Percentiles rank a stretch among this genome's conserved stretches.
These are phyloP conservation scores for Talaromyces sp. DNA, from an alignment of 2,329 filamentous ascomycete genomes.

Conservation along the genomic window DNA sequence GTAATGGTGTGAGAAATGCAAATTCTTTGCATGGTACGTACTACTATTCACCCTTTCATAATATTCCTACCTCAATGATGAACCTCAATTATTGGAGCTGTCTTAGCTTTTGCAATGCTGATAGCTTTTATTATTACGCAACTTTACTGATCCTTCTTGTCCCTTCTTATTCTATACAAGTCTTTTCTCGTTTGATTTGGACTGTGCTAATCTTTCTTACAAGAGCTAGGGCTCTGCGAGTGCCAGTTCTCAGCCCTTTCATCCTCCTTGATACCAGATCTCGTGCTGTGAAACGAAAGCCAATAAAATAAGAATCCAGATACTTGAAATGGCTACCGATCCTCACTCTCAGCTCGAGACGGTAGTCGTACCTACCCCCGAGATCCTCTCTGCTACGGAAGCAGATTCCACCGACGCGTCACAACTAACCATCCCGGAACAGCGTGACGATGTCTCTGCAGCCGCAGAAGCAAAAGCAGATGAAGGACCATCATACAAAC, in stretches of 20 bases:
- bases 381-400: constrained; percentile 27
- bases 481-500: constrained; percentile 62
- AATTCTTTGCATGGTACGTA: constrained; percentile 19
- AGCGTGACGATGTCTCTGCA: constrained; percentile 20
- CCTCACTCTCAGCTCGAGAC: constrained; percentile 53
- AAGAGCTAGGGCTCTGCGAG: constrained; percentile 30
- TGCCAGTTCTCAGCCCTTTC: constrained; percentile 34
- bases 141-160: constrained; percentile 3
- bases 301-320: neutral
- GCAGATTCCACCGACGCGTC: constrained; percentile 18
- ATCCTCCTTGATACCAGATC: constrained; percentile 33
- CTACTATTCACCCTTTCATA: neutral
- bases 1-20: constrained; percentile 19
- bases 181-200: no score
- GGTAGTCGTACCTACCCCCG: constrained; percentile 42
- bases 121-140: constrained; percentile 54
- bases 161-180: no score
- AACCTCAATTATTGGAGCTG: constrained; percentile 71
- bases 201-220: constrained; percentile 5
- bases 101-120: constrained; percentile 62
- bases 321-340: constrained; percentile 45
- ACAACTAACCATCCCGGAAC: constrained; percentile 12
- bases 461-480: constrained; percentile 15
- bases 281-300: neutral
- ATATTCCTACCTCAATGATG: constrained; percentile 47